Evolutionary conservation across 768 basidiomycete species (phyloP).

Genomic region (Hypholoma fasciculare): DNA sequence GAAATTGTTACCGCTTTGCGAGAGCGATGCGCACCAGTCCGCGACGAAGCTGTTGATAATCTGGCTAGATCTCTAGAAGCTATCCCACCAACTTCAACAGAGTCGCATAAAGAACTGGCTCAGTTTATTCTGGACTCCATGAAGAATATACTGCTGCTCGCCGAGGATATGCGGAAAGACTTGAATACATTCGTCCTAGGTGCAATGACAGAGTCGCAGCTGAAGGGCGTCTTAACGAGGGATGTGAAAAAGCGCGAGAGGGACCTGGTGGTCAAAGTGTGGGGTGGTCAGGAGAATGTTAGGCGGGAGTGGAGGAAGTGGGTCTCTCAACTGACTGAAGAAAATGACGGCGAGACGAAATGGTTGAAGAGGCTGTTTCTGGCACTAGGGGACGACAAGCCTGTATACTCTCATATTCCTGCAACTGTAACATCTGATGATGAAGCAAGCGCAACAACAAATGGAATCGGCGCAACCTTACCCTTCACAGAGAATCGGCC

Average conservation of each 20-base stretch:
- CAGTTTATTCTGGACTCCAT: slow-evolving; percentile 46
- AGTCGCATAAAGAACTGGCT: slow-evolving; percentile 35
- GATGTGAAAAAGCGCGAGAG: slow-evolving; percentile 59
- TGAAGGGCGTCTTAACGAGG: slow-evolving; percentile 44
- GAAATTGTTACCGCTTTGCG: slow-evolving; percentile 53
- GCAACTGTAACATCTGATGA: slow-evolving; percentile 7
- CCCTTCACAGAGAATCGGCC: background rate
- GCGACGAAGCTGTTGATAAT: slow-evolving; percentile 54
- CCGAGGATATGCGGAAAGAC: slow-evolving; percentile 69
- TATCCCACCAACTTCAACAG: background rate
- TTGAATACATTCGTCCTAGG: slow-evolving; percentile 66
- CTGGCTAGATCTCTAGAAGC: slow-evolving; percentile 19
- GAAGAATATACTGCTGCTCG: slow-evolving; percentile 48
- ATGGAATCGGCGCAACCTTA: no score
- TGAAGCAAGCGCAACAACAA: background rate
- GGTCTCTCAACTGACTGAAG: slow-evolving; percentile 21
- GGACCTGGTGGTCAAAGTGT: slow-evolving; percentile 50
- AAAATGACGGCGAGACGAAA: slow-evolving; percentile 15
- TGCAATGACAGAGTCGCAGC: slow-evolving; percentile 63
- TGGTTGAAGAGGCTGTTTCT: slow-evolving; percentile 54
- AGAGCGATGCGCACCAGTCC: slow-evolving; percentile 65
- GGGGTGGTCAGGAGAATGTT: slow-evolving; percentile 36
- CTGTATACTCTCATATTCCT: slow-evolving; percentile 42
- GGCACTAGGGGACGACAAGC: slow-evolving; percentile 36
- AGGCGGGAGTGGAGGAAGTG: slow-evolving; percentile 34